Percentiles rank a stretch among this genome's conserved stretches.
These are phyloP conservation scores for Blastocystis sp. DNA, from an alignment of 352 stramenopile genomes.

Conservation along the genomic window DNA sequence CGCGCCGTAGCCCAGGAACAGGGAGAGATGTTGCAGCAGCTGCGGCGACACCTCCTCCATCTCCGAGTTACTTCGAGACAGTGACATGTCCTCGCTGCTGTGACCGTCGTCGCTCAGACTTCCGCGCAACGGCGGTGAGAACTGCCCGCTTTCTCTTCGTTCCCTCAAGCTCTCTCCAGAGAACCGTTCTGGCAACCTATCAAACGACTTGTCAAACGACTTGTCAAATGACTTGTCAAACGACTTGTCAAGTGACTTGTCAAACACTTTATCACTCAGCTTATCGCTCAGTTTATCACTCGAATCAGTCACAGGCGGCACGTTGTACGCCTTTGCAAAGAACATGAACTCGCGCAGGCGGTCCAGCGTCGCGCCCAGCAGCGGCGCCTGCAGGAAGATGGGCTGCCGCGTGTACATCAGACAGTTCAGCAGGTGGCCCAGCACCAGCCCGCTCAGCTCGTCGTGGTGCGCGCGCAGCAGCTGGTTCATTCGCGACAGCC, in stretches of 20 bases:
- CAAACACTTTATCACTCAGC: not conserved
- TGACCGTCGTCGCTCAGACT: not conserved
- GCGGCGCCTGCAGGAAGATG: conserved; percentile 35
- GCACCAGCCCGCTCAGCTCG: conserved; percentile 7
- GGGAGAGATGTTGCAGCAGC: not conserved
- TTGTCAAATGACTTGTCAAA: too few relatives aligned
- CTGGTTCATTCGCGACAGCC: conserved; percentile 14
- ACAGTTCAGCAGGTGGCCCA: conserved; percentile 59
- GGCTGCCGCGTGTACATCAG: not conserved
- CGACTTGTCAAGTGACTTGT: not conserved
- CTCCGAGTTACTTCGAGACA: not conserved
- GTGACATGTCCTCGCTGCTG: not conserved
- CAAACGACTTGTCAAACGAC: too few relatives aligned
- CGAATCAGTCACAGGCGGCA: not conserved
- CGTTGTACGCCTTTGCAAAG: not conserved
- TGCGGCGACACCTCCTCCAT: not conserved
- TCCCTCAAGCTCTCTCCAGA: not conserved
- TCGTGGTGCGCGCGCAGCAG: conserved; percentile 3
- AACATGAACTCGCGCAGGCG: not conserved
- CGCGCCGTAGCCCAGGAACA: conserved; percentile 46
- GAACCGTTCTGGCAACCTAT: not conserved
- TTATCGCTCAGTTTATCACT: not conserved
- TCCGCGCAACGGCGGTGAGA: not conserved
- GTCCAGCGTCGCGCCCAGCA: not conserved
- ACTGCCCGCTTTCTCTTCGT: not conserved